Conservation (phyloP, 2,329 filamentous ascomycete genomes). For the Microsporum audouinii region DNA sequence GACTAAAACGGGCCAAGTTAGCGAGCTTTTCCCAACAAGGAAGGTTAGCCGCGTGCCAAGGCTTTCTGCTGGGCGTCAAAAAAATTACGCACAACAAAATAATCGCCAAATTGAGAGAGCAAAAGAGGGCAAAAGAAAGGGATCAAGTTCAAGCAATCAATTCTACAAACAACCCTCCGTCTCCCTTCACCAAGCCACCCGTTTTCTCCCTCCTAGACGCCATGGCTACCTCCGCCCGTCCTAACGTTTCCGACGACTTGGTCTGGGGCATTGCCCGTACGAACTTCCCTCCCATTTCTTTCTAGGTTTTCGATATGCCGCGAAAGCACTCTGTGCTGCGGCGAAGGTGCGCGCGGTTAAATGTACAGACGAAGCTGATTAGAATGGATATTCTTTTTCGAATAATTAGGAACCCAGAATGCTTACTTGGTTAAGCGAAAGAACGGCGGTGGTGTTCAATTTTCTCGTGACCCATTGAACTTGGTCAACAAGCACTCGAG, state of each 20-base stretch:
- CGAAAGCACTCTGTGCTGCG: background rate
- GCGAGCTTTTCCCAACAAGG: conserved; percentile 20
- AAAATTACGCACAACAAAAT: conserved; percentile 7
- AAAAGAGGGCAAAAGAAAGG: background rate
- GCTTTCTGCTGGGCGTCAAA: background rate
- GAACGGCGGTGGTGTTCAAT: conserved; percentile 64
- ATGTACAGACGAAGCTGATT: background rate
- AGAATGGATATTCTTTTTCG: background rate
- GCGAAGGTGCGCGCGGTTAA: background rate
- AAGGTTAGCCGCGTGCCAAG: background rate
- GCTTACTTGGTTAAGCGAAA: conserved; percentile 86
- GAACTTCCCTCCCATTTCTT: conserved; percentile 33
- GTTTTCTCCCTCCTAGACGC: conserved; percentile 15
- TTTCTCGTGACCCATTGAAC: conserved; percentile 93
- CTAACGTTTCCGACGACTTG: conserved; percentile 78
- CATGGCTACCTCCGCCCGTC: conserved; percentile 41
- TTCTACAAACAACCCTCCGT: conserved; percentile 14
- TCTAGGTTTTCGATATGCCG: background rate
- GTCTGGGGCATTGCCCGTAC: conserved; percentile 92
- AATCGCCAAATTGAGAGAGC: background rate
- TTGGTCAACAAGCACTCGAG: conserved; percentile 79
- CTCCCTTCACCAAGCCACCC: conserved; percentile 18
- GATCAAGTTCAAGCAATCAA: background rate
- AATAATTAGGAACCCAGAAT: conserved; percentile 63
- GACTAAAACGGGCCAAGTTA: conserved; percentile 29